Evolutionary conservation across 441 rosid species (phyloP).

Genomic region (Melastoma candidum): DNA sequence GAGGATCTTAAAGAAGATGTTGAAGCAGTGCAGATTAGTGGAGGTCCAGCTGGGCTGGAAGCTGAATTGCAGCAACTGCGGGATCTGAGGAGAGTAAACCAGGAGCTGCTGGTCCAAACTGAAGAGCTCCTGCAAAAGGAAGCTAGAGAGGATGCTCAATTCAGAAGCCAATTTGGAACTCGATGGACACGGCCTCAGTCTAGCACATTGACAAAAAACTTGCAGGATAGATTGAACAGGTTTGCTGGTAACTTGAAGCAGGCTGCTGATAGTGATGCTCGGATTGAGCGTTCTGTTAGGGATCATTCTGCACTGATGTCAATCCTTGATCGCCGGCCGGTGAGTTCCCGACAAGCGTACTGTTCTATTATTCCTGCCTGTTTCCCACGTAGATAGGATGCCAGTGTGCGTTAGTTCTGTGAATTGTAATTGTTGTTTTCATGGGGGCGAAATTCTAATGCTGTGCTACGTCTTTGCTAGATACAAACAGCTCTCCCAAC

Average conservation of each 20-base stretch:
- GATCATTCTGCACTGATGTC: constrained; percentile 72
- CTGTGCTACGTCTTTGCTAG: constrained; percentile 24
- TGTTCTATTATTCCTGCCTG: no score
- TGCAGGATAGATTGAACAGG: constrained; percentile 85
- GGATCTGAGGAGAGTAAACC: constrained; percentile 89
- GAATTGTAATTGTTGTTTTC: neutral
- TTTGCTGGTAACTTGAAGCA: constrained; percentile 92
- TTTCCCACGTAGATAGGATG: no score
- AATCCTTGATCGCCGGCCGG: constrained; percentile 85
- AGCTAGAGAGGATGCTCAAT: constrained; percentile 84
- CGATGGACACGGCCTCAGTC: constrained; percentile 99
- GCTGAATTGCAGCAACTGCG: constrained; percentile 81
- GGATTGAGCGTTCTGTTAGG: constrained; percentile 87
- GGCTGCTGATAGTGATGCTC: constrained; percentile 90
- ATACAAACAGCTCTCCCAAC: constrained; percentile 92
- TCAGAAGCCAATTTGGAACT: constrained; percentile 90
- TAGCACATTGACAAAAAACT: constrained; percentile 80
- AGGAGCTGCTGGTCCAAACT: constrained; percentile 77
- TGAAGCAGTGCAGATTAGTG: constrained; percentile 90
- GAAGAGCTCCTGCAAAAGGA: constrained; percentile 96
- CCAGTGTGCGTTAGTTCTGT: no score
- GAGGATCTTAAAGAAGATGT: constrained; percentile 76
- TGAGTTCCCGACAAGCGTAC: constrained; percentile 12
- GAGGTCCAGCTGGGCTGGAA: constrained; percentile 85
- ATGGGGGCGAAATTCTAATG: neutral